Evolutionary conservation across 2,329 filamentous ascomycete genomes (phyloP).

Genomic region (Tolypocladium guangdongense): DNA sequence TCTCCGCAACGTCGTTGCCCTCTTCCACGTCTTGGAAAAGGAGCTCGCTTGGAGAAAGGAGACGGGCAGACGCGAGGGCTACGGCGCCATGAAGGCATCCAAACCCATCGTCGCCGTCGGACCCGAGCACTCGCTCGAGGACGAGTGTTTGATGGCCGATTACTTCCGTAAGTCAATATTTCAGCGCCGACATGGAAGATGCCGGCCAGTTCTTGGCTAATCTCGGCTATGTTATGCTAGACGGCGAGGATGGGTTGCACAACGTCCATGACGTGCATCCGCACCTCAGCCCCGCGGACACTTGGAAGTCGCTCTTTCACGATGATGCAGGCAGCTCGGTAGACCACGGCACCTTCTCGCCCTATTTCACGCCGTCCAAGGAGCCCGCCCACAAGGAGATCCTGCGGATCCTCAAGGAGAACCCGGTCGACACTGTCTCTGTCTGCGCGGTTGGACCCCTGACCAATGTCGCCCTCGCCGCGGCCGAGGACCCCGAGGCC

Average conservation of each 20-base stretch:
- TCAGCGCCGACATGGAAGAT: neutral
- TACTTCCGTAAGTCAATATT: conserved; percentile 67
- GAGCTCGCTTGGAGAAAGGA: conserved; percentile 74
- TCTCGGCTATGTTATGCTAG: conserved; percentile 26
- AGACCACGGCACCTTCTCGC: conserved; percentile 34
- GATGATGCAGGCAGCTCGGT: conserved; percentile 18
- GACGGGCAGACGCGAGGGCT: conserved; percentile 57
- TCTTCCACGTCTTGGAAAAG: conserved; percentile 87
- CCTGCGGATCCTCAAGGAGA: conserved; percentile 70
- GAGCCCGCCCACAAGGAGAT: conserved; percentile 74
- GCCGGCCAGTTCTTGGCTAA: conserved; percentile 1
- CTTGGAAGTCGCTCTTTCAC: conserved; percentile 59
- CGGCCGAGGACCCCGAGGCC: conserved; percentile 76
- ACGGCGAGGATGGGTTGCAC: conserved; percentile 67
- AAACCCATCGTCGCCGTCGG: conserved; percentile 84
- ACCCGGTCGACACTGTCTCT: conserved; percentile 75
- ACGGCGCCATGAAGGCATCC: conserved; percentile 56
- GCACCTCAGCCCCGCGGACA: conserved; percentile 61
- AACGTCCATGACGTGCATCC: conserved; percentile 66
- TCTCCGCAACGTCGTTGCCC: conserved; percentile 74
- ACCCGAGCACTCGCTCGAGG: conserved; percentile 73
- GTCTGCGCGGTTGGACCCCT: conserved; percentile 83
- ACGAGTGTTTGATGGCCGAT: conserved; percentile 68
- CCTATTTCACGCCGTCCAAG: conserved; percentile 67
- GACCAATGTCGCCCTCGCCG: conserved; percentile 87